A percentile compares a stretch with the other conserved stretches of the same genome.
Evolutionary conservation across 2,329 filamentous ascomycete genomes (phyloP).

Genomic region (Aspergillus piperis): DNA sequence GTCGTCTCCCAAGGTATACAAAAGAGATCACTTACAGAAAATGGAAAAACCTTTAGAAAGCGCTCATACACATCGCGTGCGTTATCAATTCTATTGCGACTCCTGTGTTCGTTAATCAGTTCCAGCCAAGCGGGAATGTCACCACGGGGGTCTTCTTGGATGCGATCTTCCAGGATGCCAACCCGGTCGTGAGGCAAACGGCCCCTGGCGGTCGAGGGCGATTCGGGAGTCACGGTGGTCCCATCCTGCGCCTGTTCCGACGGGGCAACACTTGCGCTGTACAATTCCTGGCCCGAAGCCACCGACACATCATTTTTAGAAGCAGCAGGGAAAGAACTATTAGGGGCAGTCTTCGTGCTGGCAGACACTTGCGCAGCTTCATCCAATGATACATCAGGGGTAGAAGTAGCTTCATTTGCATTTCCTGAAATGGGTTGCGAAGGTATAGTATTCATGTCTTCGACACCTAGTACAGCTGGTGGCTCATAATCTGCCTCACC

Average conservation of each 20-base stretch:
- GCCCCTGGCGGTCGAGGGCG: constrained; percentile 49
- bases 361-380: constrained; percentile 55
- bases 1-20: not conserved
- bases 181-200: constrained; percentile 72
- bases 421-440: constrained; percentile 58
- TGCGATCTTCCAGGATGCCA: constrained; percentile 81
- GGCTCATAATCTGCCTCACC: constrained; percentile 56
- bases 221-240: constrained; percentile 45
- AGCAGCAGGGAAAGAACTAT: constrained; percentile 53
- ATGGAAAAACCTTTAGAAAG: constrained; percentile 85
- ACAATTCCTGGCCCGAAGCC: constrained; percentile 39
- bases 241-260: constrained; percentile 36
- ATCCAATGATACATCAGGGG: constrained; percentile 63
- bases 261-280: constrained; percentile 37
- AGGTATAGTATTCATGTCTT: constrained; percentile 52
- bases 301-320: constrained; percentile 44
- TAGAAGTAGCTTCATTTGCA: constrained; percentile 57
- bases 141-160: constrained; percentile 88
- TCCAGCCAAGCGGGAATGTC: constrained; percentile 90
- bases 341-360: constrained; percentile 51
- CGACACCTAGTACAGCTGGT: constrained; percentile 51
- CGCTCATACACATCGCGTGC: constrained; percentile 78
- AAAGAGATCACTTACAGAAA: constrained; percentile 68
- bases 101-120: constrained; percentile 81
- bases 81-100: constrained; percentile 78